Evolutionary conservation across 176 grass and related monocot species (phyloP).

Genomic region (Eleusine indica): DNA sequence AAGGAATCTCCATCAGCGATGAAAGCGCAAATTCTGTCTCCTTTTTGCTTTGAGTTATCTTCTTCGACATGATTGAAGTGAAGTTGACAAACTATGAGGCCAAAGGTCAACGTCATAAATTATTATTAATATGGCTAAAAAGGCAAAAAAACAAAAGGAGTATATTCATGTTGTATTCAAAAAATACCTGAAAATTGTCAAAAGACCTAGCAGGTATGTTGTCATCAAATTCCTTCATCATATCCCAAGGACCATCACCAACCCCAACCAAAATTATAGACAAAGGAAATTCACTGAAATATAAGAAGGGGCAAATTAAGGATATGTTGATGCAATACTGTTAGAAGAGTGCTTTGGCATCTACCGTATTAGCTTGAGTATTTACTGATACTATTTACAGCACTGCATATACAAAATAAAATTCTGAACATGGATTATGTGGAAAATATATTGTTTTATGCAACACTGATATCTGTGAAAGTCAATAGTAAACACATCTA

Average conservation of each 20-base stretch:
- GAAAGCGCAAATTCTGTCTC: conserved; percentile 86
- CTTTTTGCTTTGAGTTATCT: conserved; percentile 60
- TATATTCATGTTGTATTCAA: neutral
- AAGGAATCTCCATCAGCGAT: conserved; percentile 86
- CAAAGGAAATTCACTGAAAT: conserved; percentile 64
- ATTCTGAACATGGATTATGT: neutral
- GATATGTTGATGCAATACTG: conserved; percentile 13
- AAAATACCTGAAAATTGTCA: conserved; percentile 68
- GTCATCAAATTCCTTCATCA: conserved; percentile 79
- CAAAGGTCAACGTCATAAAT: conserved; percentile 4
- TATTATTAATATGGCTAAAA: conserved; percentile 5
- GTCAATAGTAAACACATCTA: neutral
- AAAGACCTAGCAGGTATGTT: conserved; percentile 73
- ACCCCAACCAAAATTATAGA: conserved; percentile 75
- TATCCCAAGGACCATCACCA: conserved; percentile 76
- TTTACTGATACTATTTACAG: conserved; percentile 18
- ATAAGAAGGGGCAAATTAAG: neutral
- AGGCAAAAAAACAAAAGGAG: neutral
- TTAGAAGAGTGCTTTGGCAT: neutral
- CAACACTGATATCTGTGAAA: neutral
- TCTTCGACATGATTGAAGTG: conserved; percentile 79
- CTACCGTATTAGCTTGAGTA: neutral
- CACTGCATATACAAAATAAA: conserved; percentile 10
- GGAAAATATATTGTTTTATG: neutral
- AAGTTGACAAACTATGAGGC: conserved; percentile 84